Evolutionary conservation across 2,329 filamentous ascomycete species (phyloP), one percentile per base, ranked within the genome.

Genomic region (Aspergillus tubingensis): DNA sequence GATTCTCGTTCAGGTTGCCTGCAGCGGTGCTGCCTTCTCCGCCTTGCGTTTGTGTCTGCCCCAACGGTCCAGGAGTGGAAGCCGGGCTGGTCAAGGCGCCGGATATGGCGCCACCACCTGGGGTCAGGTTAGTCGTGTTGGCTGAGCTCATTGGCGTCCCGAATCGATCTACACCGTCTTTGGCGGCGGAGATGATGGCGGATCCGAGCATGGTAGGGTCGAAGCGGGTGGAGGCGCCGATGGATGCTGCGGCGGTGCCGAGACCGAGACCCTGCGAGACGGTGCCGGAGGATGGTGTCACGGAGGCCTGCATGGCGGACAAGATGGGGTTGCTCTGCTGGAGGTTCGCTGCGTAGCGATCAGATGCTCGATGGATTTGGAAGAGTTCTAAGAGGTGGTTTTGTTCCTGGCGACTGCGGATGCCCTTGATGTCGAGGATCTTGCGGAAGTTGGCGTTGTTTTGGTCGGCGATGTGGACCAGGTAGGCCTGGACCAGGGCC

Each of bases 391-490:
- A 79, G 2, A 98, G 86, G 63, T 91, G 87, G 2, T 85, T 80
- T 71, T 97, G 91, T 62, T 99, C 95, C 62, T 86, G 82, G 72
- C 92, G 94, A 63, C 80, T 80, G 57, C 89, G 86, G 61, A 99
- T 89, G 50, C 95, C 95, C 77, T 99, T 99, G 64, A 99, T 84
- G 54, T 99, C 95, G 49, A 99, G 86, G 61, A 99, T 90, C 79
- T 97, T 98, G 73, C 88, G 88, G 85, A 99, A 99, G 78, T 99
- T 99, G 70, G 87, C 86, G 74, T 98, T 95, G 65, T 90, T 96
- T 58, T 91, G 88, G 81, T 99, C 95, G 67, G 87, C 92, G 66
- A 99, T 95, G 78, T 98, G 95, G 76, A 98, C 96, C 36, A 99
- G 87, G 75, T 99, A 99, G 36, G 95, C 95, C 79, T 98, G 94